Percentiles rank a stretch among this genome's conserved stretches.
phyloP scores from a whole-genome alignment of 2,329 filamentous ascomycete genomes.

The Mariannaea sp. region DNA sequence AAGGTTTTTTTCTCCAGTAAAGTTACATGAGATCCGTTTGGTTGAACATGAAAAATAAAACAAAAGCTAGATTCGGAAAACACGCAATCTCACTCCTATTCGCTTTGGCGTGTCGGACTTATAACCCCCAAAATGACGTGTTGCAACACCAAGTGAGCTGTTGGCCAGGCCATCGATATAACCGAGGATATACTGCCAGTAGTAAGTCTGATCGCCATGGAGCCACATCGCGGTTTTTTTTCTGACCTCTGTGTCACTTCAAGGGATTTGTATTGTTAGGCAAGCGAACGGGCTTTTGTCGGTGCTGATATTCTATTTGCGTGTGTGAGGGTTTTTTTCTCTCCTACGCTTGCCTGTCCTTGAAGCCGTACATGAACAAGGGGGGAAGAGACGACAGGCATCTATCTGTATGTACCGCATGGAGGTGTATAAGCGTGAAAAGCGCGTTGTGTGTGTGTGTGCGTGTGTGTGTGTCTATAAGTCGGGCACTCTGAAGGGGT shows the following conservation, averaged over 20 bases:
- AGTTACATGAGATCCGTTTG: too few species aligned
- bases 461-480: too few species aligned
- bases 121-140: conserved; percentile 27
- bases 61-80: too few species aligned
- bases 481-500: too few species aligned
- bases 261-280: too few species aligned
- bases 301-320: background rate
- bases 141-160: conserved; percentile 18
- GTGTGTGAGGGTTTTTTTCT: background rate
- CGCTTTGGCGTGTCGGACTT: conserved; percentile 20
- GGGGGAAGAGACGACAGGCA: too few species aligned
- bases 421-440: too few species aligned
- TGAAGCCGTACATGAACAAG: background rate
- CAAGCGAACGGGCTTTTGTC: conserved; percentile 13
- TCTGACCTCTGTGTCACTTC: too few species aligned
- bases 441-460: too few species aligned
- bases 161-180: conserved; percentile 20
- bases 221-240: conserved; percentile 21
- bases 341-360: background rate
- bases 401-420: too few species aligned
- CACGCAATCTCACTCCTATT: conserved; percentile 9
- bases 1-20: too few species aligned
- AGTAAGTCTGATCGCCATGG: background rate
- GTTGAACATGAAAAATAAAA: too few species aligned
- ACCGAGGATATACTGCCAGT: conserved; percentile 27